Evolutionary conservation across 257 asterid genomes (phyloP).

Genomic region (Salvia splendens): DNA sequence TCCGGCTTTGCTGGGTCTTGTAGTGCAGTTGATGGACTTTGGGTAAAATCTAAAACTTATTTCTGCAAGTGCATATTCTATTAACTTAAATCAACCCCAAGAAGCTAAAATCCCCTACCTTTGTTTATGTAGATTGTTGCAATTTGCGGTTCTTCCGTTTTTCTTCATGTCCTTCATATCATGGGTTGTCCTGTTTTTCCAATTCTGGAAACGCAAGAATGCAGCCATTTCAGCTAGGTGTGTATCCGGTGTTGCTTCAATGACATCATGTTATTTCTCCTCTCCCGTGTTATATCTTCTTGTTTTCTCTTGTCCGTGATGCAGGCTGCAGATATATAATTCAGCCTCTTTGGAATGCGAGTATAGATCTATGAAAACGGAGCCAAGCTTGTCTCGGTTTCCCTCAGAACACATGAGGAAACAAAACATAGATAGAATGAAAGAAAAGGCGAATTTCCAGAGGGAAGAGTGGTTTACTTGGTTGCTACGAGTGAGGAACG

Average conservation of each 20-base stretch:
- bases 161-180: constrained; percentile 78
- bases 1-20: constrained; percentile 83
- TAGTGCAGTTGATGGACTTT: constrained; percentile 74
- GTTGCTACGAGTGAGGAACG: constrained; percentile 89
- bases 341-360: constrained; percentile 55
- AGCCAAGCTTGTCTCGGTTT: constrained; percentile 42
- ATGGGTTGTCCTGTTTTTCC: constrained; percentile 90
- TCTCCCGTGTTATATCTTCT: not conserved
- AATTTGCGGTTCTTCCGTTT: constrained; percentile 74
- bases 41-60: constrained; percentile 53
- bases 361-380: constrained; percentile 44
- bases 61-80: constrained; percentile 6
- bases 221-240: constrained; percentile 79
- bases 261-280: not conserved
- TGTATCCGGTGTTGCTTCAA: not conserved
- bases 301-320: constrained; percentile 14
- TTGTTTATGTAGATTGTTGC: constrained; percentile 56
- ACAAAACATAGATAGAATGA: constrained; percentile 51
- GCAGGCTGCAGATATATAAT: constrained; percentile 77
- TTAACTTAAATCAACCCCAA: not conserved
- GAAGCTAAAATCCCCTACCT: constrained; percentile 12
- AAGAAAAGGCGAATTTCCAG: constrained; percentile 66
- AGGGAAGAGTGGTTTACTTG: constrained; percentile 92
- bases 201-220: constrained; percentile 95
- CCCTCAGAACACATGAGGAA: constrained; percentile 60